phyloP scores from a whole-genome alignment of 129 eudicot genomes.

The Pittosporum tobira region DNA sequence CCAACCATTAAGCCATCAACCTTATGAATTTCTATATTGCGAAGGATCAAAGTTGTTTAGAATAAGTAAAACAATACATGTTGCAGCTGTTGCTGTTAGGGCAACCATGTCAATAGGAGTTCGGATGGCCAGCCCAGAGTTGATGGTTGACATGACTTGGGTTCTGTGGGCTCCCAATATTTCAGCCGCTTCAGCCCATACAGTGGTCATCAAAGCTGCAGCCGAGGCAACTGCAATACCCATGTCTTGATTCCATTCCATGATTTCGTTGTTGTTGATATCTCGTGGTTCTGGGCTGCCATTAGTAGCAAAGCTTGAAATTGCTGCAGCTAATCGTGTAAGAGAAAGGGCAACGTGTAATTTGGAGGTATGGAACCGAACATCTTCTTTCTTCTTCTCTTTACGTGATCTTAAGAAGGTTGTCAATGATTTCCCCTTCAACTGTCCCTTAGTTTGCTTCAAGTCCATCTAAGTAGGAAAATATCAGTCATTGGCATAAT shows the following conservation, averaged over 20 bases:
- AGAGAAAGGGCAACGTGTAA: slow-evolving; percentile 32
- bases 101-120: slow-evolving; percentile 28
- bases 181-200: slow-evolving; percentile 36
- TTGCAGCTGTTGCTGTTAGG: slow-evolving; percentile 36
- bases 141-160: slow-evolving; percentile 20
- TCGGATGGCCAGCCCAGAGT: slow-evolving; percentile 28
- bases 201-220: slow-evolving; percentile 28
- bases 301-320: slow-evolving; percentile 19
- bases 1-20: background rate
- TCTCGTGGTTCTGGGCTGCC: slow-evolving; percentile 6
- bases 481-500: background rate
- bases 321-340: slow-evolving; percentile 32
- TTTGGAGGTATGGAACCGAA: slow-evolving; percentile 22
- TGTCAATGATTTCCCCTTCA: slow-evolving; percentile 14
- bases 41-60: background rate
- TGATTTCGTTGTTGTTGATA: background rate
- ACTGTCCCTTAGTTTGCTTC: slow-evolving; percentile 13
- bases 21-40: background rate
- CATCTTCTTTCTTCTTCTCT: slow-evolving; percentile 29
- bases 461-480: slow-evolving; percentile 12
- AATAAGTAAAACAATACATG: slow-evolving; percentile 21
- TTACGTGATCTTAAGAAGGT: slow-evolving; percentile 11
- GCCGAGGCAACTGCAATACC: slow-evolving; percentile 30
- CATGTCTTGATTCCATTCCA: slow-evolving; percentile 9
- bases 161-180: slow-evolving; percentile 24